These are phyloP conservation scores for Globisporangium spinosum DNA, from an alignment of 352 stramenopile species.

Conservation along the genomic window DNA sequence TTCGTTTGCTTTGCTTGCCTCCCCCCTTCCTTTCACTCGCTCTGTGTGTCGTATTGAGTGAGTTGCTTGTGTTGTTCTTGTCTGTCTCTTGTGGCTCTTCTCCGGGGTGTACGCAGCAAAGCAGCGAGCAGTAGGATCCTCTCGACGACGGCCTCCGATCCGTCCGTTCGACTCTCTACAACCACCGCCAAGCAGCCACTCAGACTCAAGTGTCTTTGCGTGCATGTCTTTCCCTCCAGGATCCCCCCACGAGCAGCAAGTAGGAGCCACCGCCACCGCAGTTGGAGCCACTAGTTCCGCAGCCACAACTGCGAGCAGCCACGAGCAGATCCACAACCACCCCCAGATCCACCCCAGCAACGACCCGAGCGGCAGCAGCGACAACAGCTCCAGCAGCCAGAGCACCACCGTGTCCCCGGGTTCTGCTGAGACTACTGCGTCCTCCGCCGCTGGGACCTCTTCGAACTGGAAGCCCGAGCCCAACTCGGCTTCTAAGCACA, in stretches of 20 bases:
- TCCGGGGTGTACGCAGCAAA: not conserved
- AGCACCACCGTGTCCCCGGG: constrained; percentile 5
- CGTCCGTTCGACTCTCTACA: not conserved
- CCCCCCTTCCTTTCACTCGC: not conserved
- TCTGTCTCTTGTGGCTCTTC: not conserved
- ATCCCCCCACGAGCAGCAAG: not conserved
- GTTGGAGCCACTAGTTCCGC: not conserved
- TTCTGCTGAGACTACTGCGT: constrained; percentile 1
- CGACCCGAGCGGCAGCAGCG: constrained; percentile 6
- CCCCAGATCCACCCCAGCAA: not conserved
- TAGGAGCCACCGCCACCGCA: not conserved
- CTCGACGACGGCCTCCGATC: constrained; percentile 3
- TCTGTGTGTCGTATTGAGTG: constrained; percentile 1
- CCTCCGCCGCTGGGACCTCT: not conserved
- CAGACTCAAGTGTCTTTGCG: constrained; percentile 13
- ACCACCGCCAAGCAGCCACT: not conserved
- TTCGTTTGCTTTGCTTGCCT: constrained; percentile 3
- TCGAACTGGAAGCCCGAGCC: not conserved
- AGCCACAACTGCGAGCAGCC: not conserved
- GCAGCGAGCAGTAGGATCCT: not conserved
- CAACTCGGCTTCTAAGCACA: not conserved
- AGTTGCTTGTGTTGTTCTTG: constrained; percentile 10
- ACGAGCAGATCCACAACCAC: too few relatives aligned
- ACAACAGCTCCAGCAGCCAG: constrained; percentile 12
- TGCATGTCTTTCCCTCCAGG: constrained; percentile 19